Percentiles rank a stretch among this genome's conserved stretches.
phyloP scores from a whole-genome alignment of 345 rosid species.

The Populus tremula region DNA sequence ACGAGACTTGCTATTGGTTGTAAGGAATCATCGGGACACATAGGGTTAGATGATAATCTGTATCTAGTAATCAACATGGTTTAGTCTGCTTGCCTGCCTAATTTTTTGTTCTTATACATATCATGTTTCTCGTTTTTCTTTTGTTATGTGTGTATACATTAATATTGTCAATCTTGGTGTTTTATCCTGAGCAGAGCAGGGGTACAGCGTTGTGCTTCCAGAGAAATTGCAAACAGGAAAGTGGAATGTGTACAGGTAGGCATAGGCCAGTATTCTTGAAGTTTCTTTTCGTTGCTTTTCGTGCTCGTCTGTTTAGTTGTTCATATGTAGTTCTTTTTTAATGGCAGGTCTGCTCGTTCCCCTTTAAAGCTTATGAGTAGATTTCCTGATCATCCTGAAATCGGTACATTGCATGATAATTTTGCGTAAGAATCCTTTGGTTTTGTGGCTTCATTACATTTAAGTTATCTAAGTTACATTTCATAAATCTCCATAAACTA shows the following conservation, averaged over 20 bases:
- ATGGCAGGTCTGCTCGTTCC: slow-evolving; percentile 66
- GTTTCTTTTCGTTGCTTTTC: neutral
- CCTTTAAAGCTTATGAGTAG: slow-evolving; percentile 74
- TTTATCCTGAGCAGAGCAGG: slow-evolving; percentile 55
- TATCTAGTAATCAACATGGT: neutral
- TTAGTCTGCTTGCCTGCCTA: slow-evolving; percentile 1
- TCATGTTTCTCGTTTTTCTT: neutral
- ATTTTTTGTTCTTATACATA: neutral
- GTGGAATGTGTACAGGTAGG: slow-evolving; percentile 91
- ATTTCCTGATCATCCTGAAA: slow-evolving; percentile 81
- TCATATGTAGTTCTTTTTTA: neutral
- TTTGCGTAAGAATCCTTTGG: slow-evolving; percentile 60
- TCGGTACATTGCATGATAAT: slow-evolving; percentile 88
- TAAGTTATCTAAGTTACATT: neutral
- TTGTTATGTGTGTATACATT: neutral
- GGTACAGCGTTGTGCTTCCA: slow-evolving; percentile 86
- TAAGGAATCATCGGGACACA: no score
- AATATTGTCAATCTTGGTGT: slow-evolving; percentile 13
- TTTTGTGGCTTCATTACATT: slow-evolving; percentile 10
- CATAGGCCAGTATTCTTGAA: neutral
- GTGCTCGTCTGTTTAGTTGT: neutral
- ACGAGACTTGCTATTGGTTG: no score
- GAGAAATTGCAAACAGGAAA: slow-evolving; percentile 85
- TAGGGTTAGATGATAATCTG: neutral
- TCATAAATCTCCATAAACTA: neutral